These are phyloP conservation scores for Yamadazyma tumulicola DNA, from an alignment of 805 yeast species.

Conservation along the genomic window DNA sequence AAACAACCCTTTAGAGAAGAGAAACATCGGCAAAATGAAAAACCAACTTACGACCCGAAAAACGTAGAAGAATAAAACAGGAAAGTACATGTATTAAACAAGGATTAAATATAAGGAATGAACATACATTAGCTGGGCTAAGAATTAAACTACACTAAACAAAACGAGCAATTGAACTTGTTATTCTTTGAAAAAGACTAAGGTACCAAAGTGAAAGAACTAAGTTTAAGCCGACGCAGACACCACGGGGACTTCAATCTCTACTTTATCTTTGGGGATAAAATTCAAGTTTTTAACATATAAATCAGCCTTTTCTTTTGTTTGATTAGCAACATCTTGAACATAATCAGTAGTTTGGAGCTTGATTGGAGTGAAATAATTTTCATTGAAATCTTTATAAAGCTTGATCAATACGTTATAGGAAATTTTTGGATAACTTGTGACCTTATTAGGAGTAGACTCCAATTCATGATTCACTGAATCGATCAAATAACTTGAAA, in stretches of 20 bases:
- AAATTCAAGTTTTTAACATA: slow-evolving; percentile 8
- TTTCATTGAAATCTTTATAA: slow-evolving; percentile 23
- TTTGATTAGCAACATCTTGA: slow-evolving; percentile 28
- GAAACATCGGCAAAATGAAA: too few species aligned
- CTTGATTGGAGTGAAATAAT: slow-evolving; percentile 37
- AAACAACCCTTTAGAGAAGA: too few species aligned
- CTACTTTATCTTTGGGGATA: slow-evolving; percentile 3
- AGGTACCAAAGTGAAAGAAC: too few species aligned
- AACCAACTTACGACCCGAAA: too few species aligned
- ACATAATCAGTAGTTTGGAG: slow-evolving; percentile 38
- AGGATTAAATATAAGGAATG: neutral
- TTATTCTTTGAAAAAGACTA: too few species aligned
- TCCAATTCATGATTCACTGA: slow-evolving; percentile 33
- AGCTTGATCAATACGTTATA: slow-evolving; percentile 5
- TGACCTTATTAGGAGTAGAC: slow-evolving; percentile 3
- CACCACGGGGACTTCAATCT: slow-evolving; percentile 6
- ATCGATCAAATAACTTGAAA: slow-evolving; percentile 24
- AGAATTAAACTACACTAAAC: neutral
- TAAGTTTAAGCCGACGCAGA: slow-evolving; percentile 6
- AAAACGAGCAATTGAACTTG: too few species aligned
- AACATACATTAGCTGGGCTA: neutral
- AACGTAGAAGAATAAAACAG: too few species aligned
- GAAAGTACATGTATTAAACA: too few species aligned
- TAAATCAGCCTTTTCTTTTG: slow-evolving; percentile 32
- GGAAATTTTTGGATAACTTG: slow-evolving; percentile 19